Conservation (phyloP, 2,329 filamentous ascomycete genomes). For the Mycosphaerella sp. region DNA sequence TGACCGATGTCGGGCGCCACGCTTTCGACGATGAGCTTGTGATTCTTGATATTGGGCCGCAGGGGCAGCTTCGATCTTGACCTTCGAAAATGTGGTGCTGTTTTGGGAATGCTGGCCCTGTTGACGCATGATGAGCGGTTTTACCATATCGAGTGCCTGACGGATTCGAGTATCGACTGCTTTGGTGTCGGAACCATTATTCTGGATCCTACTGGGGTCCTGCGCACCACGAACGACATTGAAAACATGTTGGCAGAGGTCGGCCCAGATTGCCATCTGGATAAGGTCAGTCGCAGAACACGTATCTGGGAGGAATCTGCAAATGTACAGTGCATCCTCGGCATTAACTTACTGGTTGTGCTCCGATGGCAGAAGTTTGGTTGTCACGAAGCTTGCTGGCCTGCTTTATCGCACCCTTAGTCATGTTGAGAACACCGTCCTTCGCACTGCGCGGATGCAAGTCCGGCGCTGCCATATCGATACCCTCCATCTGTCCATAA, state of each 20-base stretch:
- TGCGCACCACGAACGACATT: neutral
- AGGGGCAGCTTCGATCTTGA: no score
- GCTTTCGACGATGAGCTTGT: no score
- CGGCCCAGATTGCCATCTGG: slow-evolving; percentile 7
- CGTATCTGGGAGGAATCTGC: slow-evolving; percentile 47
- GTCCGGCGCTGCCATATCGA: no score
- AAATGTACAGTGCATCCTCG: slow-evolving; percentile 39
- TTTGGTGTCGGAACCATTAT: neutral
- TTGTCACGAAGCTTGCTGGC: neutral
- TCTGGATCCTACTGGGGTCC: neutral
- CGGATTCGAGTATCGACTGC: neutral
- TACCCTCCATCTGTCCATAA: neutral
- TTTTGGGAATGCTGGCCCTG: neutral
- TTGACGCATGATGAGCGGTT: neutral
- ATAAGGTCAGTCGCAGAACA: slow-evolving; percentile 46
- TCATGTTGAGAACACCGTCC: neutral
- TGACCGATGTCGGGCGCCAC: no score
- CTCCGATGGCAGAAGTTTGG: neutral
- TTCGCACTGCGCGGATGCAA: neutral
- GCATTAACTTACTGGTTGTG: slow-evolving; percentile 34
- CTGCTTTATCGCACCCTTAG: neutral
- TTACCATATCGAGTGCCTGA: neutral
- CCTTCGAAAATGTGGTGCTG: no score
- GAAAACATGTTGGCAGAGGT: neutral
- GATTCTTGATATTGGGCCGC: no score